Evolutionary conservation across 202 grass and related monocot genomes (phyloP).

Genomic region (Setaria italica): DNA sequence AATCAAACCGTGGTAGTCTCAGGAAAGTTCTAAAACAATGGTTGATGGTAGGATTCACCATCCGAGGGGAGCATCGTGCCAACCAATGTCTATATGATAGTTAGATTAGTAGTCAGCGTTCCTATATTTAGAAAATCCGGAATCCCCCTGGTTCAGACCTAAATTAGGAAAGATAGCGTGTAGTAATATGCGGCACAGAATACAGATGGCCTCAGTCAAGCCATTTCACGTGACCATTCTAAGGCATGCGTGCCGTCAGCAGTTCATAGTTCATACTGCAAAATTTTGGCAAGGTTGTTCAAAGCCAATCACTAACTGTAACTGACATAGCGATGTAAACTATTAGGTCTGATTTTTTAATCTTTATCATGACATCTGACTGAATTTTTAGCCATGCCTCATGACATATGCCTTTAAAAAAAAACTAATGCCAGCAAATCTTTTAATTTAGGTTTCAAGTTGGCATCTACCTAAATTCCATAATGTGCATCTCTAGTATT

Average conservation of each 20-base stretch:
- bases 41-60: constrained; percentile 31
- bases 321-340: neutral
- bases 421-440: neutral
- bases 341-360: neutral
- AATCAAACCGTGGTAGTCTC: constrained; percentile 4
- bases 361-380: neutral
- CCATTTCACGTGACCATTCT: constrained; percentile 30
- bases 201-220: neutral
- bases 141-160: neutral
- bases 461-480: constrained; percentile 6
- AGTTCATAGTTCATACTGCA: neutral
- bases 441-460: neutral
- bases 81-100: constrained; percentile 23
- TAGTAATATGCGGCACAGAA: neutral
- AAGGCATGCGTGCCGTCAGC: neutral
- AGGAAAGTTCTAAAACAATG: constrained; percentile 9
- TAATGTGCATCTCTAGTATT: neutral
- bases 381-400: constrained; percentile 9
- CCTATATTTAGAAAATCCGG: neutral
- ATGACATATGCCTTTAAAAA: neutral
- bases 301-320: neutral
- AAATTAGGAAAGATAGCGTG: neutral
- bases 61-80: constrained; percentile 21
- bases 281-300: neutral
- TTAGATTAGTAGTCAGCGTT: neutral